Conservation (phyloP, 2,329 filamentous ascomycete genomes). For the Pseudogymnoascus destructans region DNA sequence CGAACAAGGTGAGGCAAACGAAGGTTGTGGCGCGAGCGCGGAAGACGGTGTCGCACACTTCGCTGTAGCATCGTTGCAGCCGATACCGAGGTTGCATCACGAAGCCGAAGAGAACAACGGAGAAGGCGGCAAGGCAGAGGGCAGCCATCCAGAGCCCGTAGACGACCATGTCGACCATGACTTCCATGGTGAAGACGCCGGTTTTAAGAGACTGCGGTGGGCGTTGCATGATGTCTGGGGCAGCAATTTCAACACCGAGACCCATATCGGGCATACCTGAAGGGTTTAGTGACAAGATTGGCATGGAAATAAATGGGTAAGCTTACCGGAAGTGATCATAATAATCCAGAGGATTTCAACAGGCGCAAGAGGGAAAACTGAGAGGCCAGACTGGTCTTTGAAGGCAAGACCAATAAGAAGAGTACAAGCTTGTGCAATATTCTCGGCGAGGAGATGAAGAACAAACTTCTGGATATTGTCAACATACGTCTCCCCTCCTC, state of each 20-base stretch:
- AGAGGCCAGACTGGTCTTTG: constrained; percentile 56
- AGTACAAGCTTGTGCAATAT: constrained; percentile 72
- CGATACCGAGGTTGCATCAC: constrained; percentile 39
- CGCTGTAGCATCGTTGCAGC: constrained; percentile 48
- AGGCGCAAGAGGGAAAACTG: constrained; percentile 75
- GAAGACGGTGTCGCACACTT: constrained; percentile 50
- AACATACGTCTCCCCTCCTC: constrained; percentile 54
- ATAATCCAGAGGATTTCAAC: constrained; percentile 91
- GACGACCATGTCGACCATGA: constrained; percentile 66
- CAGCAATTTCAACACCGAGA: constrained; percentile 65
- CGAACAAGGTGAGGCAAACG: constrained; percentile 62
- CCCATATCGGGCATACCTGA: constrained; percentile 65
- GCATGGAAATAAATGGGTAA: not conserved
- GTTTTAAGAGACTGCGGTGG: constrained; percentile 57
- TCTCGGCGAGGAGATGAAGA: constrained; percentile 64
- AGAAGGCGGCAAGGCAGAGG: constrained; percentile 50
- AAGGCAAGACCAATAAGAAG: constrained; percentile 72
- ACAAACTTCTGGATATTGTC: constrained; percentile 73
- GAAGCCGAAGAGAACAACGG: constrained; percentile 49
- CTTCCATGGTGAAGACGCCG: constrained; percentile 66
- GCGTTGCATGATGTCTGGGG: constrained; percentile 64
- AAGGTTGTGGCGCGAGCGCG: constrained; percentile 62
- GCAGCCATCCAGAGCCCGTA: constrained; percentile 68
- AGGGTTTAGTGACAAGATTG: not conserved
- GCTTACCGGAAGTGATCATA: constrained; percentile 68